These are phyloP conservation scores for Diversispora eburnea DNA, from an alignment of 192 early-diverging fungal genomes.

Conservation along the genomic window DNA sequence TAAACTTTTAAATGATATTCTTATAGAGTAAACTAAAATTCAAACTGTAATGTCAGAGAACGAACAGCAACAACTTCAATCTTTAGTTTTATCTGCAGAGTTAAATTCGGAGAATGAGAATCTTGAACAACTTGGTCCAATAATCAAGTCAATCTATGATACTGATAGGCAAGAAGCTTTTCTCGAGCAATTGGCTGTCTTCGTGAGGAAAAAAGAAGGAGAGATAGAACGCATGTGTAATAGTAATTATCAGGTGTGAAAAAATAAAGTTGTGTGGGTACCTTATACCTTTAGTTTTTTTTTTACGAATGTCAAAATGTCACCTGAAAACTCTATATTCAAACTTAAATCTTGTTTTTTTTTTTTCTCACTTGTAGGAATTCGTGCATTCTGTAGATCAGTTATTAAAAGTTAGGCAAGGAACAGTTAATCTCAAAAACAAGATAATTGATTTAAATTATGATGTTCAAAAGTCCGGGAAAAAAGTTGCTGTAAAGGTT, in stretches of 20 bases:
- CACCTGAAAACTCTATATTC: background rate
- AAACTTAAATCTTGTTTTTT: background rate
- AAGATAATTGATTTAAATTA: conserved; percentile 84
- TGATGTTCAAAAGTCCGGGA: conserved; percentile 79
- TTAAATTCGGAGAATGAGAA: conserved; percentile 58
- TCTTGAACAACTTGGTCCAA: conserved; percentile 77
- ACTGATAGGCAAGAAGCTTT: conserved; percentile 83
- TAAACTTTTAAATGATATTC: no score
- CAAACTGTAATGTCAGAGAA: conserved; percentile 35
- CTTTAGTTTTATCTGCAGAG: conserved; percentile 39
- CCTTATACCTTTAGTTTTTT: background rate
- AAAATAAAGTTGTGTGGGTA: background rate
- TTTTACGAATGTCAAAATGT: background rate
- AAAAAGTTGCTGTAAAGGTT: conserved; percentile 76
- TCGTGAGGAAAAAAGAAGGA: conserved; percentile 83
- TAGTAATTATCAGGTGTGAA: conserved; percentile 83
- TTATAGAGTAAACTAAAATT: no score
- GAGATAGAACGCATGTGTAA: conserved; percentile 99
- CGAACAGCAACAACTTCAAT: conserved; percentile 42
- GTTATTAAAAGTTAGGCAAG: conserved; percentile 89
- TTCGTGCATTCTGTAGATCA: conserved; percentile 94
- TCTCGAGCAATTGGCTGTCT: conserved; percentile 75
- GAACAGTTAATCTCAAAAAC: conserved; percentile 76
- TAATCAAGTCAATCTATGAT: conserved; percentile 87
- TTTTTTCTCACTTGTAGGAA: conserved; percentile 52